Base-by-base conservation (phyloP, 345 rosid genomes). In the Citrus mangshanensis region DNA sequence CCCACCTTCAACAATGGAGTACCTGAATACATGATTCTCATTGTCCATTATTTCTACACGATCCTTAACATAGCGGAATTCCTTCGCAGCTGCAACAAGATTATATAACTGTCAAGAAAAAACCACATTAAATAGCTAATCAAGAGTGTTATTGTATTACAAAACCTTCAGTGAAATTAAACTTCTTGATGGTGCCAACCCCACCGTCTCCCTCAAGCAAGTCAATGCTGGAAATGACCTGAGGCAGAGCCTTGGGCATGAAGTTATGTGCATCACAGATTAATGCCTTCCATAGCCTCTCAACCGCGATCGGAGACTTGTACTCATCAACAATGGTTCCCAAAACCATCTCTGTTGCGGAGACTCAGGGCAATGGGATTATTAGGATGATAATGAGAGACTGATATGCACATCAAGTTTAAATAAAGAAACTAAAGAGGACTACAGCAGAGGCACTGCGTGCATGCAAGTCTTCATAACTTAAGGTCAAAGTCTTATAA, bases 161-260 rank as follows among this genome's bases (percentile, higher is more conserved):
- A 35, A 60, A 30, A 81, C 85, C 83, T 30, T 83, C 78, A 24
- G 71, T 78, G 19, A 86, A 81, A 63, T 61, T 79, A 60, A 80
- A 68, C 51, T 74, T 75, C 79, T 77, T 79, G 74, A 83, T 65
- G 71, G 81, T 81, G 73, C 85, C 86, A 21, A 78, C 69, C n/a
- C 86, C 83, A 51, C 89, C 87, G 28, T 86, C 77, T 54, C 88
- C 88, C 77, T 81, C 78, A 65, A 86, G 38, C 67, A 63, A 66
- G 12, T 80, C 77, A 13, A 76, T 7, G 73, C 74, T 8, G 71
- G 78, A 38, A 70, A 86, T 35, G 49, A 68, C 62, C 28, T 81
- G 82, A 42, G 85, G 85, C 58, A 84, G 56, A 54, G 83, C 49
- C 81, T 78, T 78, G 19, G 81, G 86, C 46, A 78, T 35, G 24